These are phyloP conservation scores for Fusarium sp. DNA, from an alignment of 2,329 filamentous ascomycete species.

Conservation along the genomic window DNA sequence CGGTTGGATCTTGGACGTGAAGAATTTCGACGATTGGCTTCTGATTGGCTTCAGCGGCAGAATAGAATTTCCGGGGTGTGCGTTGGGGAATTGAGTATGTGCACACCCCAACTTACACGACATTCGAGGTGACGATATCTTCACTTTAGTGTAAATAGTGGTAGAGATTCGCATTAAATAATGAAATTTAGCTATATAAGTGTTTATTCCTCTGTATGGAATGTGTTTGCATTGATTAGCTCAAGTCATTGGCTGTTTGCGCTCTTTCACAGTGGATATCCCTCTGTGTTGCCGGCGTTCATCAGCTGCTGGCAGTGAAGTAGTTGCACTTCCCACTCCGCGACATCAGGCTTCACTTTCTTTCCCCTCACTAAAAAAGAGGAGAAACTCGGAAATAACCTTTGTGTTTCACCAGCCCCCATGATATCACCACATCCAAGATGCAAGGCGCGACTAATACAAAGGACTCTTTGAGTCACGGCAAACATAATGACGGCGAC, in stretches of 20 bases:
- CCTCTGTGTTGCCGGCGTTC: not conserved
- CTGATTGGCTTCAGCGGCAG: constrained; percentile 45
- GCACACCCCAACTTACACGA: constrained; percentile 28
- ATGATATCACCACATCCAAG: constrained; percentile 1
- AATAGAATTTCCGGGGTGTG: constrained; percentile 46
- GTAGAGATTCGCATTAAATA: not conserved
- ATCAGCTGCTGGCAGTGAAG: constrained; percentile 22
- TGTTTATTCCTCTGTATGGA: not conserved
- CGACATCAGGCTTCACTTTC: constrained; percentile 16
- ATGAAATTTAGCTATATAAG: not conserved
- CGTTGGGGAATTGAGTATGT: not conserved
- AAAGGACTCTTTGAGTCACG: constrained; percentile 20
- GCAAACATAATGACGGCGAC: constrained; percentile 1
- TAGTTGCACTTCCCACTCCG: constrained; percentile 5
- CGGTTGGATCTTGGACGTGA: constrained; percentile 41
- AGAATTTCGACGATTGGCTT: constrained; percentile 46
- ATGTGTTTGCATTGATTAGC: not conserved
- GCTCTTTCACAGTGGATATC: constrained; percentile 3
- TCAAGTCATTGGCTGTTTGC: not conserved
- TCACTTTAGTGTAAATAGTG: not conserved
- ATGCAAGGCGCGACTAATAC: constrained; percentile 18
- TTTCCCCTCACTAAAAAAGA: not conserved
- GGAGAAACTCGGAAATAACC: not conserved
- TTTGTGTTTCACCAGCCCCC: not conserved
- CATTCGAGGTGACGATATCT: not conserved